phyloP scores from a whole-genome alignment of 192 early-diverging fungal species.

The Chytriomyces confervae region DNA sequence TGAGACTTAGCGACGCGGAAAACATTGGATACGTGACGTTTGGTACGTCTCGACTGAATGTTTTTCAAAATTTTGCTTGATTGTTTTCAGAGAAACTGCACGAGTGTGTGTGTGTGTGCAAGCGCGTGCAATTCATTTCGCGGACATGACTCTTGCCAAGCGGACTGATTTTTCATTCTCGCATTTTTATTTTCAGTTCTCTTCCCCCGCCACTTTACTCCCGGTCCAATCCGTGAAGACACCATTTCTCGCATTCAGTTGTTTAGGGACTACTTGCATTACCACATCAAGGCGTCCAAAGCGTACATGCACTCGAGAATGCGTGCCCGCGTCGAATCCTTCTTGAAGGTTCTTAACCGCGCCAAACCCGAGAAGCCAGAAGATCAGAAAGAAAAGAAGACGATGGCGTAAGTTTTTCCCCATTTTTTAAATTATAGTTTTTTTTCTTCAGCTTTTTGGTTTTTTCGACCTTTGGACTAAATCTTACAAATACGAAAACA shows the following conservation, averaged over 20 bases:
- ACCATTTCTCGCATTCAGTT: constrained; percentile 96
- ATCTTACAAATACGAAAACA: neutral
- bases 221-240: constrained; percentile 76
- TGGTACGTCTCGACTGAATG: constrained; percentile 56
- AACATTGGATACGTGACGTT: constrained; percentile 95
- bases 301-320: constrained; percentile 99
- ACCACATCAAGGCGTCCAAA: constrained; percentile 99
- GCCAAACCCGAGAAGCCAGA: constrained; percentile 89
- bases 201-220: constrained; percentile 88
- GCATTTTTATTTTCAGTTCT: constrained; percentile 65
- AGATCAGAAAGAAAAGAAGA: constrained; percentile 56
- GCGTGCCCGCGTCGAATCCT: constrained; percentile 91
- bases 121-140: neutral
- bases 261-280: constrained; percentile 98
- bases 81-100: neutral
- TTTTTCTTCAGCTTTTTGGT: neutral
- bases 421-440: neutral
- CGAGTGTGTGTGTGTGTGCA: too few relatives aligned
- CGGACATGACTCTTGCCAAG: neutral
- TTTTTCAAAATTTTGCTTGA: neutral
- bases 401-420: constrained; percentile 43
- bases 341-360: constrained; percentile 98
- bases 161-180: neutral
- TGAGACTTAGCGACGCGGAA: constrained; percentile 76
- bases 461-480: neutral